These are phyloP conservation scores for Populus hybrid DNA, from an alignment of 441 rosid species.

Conservation along the genomic window DNA sequence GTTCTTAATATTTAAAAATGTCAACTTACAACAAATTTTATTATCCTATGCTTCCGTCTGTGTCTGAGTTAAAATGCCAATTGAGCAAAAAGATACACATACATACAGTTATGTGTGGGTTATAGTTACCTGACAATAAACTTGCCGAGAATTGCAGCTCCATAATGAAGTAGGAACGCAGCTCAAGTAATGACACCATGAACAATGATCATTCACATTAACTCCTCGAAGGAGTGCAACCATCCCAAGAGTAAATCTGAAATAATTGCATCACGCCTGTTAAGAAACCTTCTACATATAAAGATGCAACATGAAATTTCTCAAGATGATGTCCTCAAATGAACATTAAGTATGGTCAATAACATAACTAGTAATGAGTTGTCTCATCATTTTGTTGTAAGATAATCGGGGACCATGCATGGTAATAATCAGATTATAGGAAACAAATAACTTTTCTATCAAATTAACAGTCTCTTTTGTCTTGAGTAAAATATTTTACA, in stretches of 20 bases:
- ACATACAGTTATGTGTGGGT: not conserved
- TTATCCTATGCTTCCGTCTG: too few species aligned
- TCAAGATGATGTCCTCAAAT: not conserved
- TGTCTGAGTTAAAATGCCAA: too few species aligned
- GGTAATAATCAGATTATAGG: not conserved
- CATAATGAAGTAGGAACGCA: conserved; percentile 72
- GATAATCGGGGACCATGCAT: not conserved
- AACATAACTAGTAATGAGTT: not conserved
- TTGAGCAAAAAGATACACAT: not conserved
- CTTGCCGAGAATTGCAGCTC: conserved; percentile 57
- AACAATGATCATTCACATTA: conserved; percentile 58
- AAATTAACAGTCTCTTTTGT: not conserved
- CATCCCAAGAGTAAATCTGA: conserved; percentile 54
- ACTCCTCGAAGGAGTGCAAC: conserved; percentile 52
- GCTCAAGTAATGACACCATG: conserved; percentile 85
- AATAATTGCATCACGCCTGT: conserved; percentile 11
- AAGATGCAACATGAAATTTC: not conserved
- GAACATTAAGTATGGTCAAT: not conserved
- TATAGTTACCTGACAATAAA: conserved; percentile 54
- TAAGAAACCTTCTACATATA: conserved; percentile 1
- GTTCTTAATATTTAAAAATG: too few species aligned
- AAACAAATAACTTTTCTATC: not conserved
- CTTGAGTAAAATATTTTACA: not conserved
- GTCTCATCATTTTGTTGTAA: not conserved
- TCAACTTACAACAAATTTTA: too few species aligned